phyloP scores from a whole-genome alignment of 352 stramenopile genomes.

The Globisporangium carolinianum region DNA sequence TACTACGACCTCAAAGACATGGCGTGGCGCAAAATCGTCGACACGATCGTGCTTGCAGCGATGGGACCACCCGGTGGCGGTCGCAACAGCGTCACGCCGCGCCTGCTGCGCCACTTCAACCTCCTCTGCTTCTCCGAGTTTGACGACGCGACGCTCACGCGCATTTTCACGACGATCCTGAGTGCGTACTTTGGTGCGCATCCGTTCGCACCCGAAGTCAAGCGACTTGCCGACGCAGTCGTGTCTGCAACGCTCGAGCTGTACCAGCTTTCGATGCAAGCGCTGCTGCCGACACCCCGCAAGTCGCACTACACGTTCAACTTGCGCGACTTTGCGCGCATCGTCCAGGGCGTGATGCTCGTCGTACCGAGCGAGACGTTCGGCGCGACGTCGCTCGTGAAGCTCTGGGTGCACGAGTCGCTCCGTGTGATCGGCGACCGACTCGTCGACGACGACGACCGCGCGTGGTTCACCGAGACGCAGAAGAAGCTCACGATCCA shows the following conservation, averaged over 20 bases:
- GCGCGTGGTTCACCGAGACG: conserved; percentile 88
- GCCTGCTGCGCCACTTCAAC: conserved; percentile 90
- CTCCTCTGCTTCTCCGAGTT: conserved; percentile 93
- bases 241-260: conserved; percentile 89
- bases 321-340: conserved; percentile 89
- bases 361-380: conserved; percentile 82
- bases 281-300: conserved; percentile 88
- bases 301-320: conserved; percentile 98
- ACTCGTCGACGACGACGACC: conserved; percentile 89
- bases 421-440: conserved; percentile 93
- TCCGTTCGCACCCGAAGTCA: conserved; percentile 63
- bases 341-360: conserved; percentile 92
- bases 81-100: conserved; percentile 87
- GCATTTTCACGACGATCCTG: conserved; percentile 92
- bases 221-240: conserved; percentile 63
- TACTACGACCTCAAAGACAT: conserved; percentile 95
- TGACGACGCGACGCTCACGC: conserved; percentile 87
- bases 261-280: conserved; percentile 81
- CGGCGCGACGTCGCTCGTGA: conserved; percentile 72
- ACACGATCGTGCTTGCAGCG: conserved; percentile 85
- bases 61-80: conserved; percentile 91
- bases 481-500: conserved; percentile 86
- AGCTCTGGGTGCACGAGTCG: conserved; percentile 93
- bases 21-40: conserved; percentile 87
- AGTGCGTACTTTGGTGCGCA: conserved; percentile 75